Evolutionary conservation across 176 grass and related monocot genomes (phyloP), one percentile per base, ranked within the genome.

Genomic region (Poa annua): DNA sequence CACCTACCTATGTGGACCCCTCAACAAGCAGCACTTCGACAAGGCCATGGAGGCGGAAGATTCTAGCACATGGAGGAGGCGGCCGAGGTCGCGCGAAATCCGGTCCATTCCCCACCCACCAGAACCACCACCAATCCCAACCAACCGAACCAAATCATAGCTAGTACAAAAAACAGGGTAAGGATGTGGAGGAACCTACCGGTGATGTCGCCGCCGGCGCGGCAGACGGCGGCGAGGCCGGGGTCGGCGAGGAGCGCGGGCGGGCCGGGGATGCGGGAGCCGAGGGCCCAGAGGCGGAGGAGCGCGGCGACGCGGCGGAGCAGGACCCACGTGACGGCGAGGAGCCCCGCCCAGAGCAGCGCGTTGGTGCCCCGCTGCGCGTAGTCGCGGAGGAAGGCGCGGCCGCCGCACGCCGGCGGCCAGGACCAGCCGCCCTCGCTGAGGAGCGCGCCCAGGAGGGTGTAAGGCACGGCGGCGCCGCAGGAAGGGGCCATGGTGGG

Each of bases 341-440:
- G 42, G 20, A 99, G 77, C 3, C 72, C 74, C 63, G 74, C 83
- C 96, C 96, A 99, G 19, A 99, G 96, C 67, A 92, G 24, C 22
- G 91, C 91, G 85, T 99, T 99, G 81, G 96, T 93, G 25, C 89
- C 96, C 11, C 93, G 87, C 55, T 61, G 79, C 0, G 85, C 70
- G 87, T 99, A 99, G 62, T 91, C 88, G 15, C 79, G 88, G 41
- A 99, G 83, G 85, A 99, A 93, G 56, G 75, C 75, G 61, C 87
- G 80, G 33, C 81, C 66, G 22, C 78, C 81, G 83, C 76, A 89
- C 44, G 86, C 66, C 24, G 85, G 63, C 24, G 85, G 63, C 81
- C 81, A 72, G 45, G 88, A 72, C 79, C 22, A 8, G 13, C 77
- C 74, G 11, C 86, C 29, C 29, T 29, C 75, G 65, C 75, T 89